Percentiles rank a stretch among this genome's conserved stretches.
Evolutionary conservation across 2,329 filamentous ascomycete genomes (phyloP).

Genomic region (Talaromyces verruculosus): DNA sequence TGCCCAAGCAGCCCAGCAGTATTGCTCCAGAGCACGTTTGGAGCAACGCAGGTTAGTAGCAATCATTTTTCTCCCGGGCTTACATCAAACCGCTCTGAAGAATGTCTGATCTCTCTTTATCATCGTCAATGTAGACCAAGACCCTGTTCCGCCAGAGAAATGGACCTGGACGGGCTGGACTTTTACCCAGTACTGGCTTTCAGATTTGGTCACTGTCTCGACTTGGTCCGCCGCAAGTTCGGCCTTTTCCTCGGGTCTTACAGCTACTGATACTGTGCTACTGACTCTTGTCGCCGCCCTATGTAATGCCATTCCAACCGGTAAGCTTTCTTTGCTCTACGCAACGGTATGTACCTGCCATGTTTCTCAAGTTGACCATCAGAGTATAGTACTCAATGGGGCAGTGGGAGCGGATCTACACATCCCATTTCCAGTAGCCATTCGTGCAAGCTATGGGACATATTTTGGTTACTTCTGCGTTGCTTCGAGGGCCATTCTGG

Average conservation of each 20-base stretch:
- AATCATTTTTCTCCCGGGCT: not conserved
- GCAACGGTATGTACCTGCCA: not conserved
- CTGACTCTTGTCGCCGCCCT: constrained; percentile 21
- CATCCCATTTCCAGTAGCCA: constrained; percentile 36
- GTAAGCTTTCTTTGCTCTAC: not conserved
- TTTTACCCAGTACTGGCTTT: constrained; percentile 24
- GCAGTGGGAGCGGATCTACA: constrained; percentile 30
- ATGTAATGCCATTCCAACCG: constrained; percentile 22
- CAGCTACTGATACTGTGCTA: constrained; percentile 20
- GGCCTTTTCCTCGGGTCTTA: constrained; percentile 17
- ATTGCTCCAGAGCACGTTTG: constrained; percentile 23
- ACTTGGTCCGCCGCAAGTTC: constrained; percentile 23
- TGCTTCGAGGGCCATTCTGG: constrained; percentile 37
- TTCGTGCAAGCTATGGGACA: constrained; percentile 37
- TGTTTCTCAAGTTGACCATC: not conserved
- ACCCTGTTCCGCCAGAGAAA: constrained; percentile 23
- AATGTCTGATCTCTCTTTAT: not conserved
- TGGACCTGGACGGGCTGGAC: constrained; percentile 24
- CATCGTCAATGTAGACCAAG: constrained; percentile 14
- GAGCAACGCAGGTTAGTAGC: constrained; percentile 21
- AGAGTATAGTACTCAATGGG: constrained; percentile 26
- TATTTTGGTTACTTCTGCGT: constrained; percentile 37
- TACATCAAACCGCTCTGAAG: not conserved
- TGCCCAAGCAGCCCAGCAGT: constrained; percentile 23
- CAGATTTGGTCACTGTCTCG: constrained; percentile 22